Evolutionary conservation across 2,329 filamentous ascomycete species (phyloP), one percentile per base, ranked within the genome.

Genomic region (Neofusicoccum laricinum): DNA sequence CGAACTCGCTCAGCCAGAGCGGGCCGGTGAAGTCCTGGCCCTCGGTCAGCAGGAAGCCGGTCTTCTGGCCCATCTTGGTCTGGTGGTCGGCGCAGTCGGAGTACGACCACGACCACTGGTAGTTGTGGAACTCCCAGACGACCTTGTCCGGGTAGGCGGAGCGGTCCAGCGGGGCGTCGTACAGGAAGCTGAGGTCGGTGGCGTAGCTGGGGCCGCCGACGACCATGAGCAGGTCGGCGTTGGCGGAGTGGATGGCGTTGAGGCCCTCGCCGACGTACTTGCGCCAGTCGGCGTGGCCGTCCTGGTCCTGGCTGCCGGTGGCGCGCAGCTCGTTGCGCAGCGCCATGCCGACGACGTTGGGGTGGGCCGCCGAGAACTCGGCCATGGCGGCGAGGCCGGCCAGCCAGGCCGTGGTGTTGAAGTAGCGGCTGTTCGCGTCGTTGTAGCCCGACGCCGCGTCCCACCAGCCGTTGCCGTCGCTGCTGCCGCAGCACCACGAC

Each of bases 401-500:
- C 7, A 86, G 79, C 85, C 85, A 87, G 46, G 82, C 70, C 1
- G 73, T 69, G 32, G 83, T 84, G 69, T 85, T 78, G 74, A 87
- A 87, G 75, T 76, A 86, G 57, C 82, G 81, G 66, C 79, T 82
- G 74, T 85, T 84, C 59, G 76, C 72, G 14, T 74, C 71, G 68
- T 80, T 80, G 72, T 86, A 86, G 21, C 78, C 79, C 6, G 73
- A 74, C 2, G 79, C 84, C 49, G 81, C 76, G 63, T 82, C 82
- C 81, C 85, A 87, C 85, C 85, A 88, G 38, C 84, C 82, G 71
- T 87, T 87, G 50, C 85, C 84, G 71, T 87, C 85, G 36, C 59
- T 66, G 2, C 58, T 66, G 19, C 66, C 63, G 59, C 73, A 76
- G 66, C 73, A 76, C 73, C 73, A 76, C 30, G 68, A 68, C 3